These are phyloP conservation scores for Ganoderma sinense DNA, from an alignment of 1,284 basidiomycete genomes.

Conservation along the genomic window DNA sequence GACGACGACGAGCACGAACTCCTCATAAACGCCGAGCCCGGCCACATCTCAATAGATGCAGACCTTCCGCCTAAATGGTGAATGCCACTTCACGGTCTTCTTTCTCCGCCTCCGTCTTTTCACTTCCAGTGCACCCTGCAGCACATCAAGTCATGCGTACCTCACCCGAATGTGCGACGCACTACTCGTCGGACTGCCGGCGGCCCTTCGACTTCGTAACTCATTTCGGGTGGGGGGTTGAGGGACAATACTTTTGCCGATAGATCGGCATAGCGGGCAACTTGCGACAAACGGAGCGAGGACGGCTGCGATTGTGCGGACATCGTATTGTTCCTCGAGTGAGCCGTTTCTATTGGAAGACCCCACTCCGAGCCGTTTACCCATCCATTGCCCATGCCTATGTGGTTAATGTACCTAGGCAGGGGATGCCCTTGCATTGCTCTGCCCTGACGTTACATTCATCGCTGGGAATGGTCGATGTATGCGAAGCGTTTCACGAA, in stretches of 20 bases:
- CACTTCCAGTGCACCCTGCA: background rate
- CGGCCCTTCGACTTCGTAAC: background rate
- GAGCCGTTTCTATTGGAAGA: background rate
- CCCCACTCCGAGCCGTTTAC: background rate
- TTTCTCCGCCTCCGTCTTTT: slow-evolving; percentile 3
- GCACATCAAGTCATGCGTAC: slow-evolving; percentile 5
- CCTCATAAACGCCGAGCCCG: slow-evolving; percentile 61
- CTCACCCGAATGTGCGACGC: background rate
- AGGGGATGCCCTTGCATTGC: background rate
- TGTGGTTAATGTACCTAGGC: slow-evolving; percentile 1
- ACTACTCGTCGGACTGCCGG: background rate
- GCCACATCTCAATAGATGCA: slow-evolving; percentile 65
- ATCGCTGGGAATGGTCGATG: background rate
- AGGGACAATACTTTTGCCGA: background rate
- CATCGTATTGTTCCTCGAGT: background rate
- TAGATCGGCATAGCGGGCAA: slow-evolving; percentile 1
- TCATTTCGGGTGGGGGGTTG: background rate
- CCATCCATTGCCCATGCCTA: background rate
- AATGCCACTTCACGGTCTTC: slow-evolving; percentile 20
- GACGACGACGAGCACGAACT: slow-evolving; percentile 72
- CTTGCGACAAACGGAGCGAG: background rate
- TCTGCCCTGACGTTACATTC: background rate
- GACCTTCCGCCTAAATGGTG: slow-evolving; percentile 49
- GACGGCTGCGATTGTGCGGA: background rate
- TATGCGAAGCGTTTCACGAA: background rate